phyloP scores from a whole-genome alignment of 2,329 filamentous ascomycete genomes.

The Sporothrix phasma region DNA sequence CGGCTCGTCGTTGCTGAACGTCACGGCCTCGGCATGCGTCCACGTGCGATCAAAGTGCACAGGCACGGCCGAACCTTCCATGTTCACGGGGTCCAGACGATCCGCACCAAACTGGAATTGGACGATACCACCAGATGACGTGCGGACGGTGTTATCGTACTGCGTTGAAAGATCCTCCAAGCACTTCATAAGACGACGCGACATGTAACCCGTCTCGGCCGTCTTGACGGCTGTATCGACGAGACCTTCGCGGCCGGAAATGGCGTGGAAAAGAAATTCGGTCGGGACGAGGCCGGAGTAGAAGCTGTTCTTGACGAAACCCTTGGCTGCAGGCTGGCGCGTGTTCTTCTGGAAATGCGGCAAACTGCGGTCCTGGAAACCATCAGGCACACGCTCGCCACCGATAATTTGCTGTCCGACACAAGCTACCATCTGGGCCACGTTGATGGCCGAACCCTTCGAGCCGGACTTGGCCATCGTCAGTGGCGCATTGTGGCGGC shows the following conservation, averaged over 20 bases:
- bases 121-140: conserved; percentile 77
- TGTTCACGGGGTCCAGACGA: conserved; percentile 89
- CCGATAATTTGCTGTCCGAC: conserved; percentile 98
- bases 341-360: conserved; percentile 94
- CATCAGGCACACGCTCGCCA: conserved; percentile 82
- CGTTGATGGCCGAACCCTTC: conserved; percentile 95
- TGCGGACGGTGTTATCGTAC: conserved; percentile 91
- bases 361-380: conserved; percentile 89
- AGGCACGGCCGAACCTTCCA: conserved; percentile 88
- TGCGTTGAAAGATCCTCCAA: conserved; percentile 87
- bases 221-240: conserved; percentile 99
- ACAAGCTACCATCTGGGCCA: conserved; percentile 95
- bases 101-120: conserved; percentile 98
- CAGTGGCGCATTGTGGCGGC: conserved; percentile 81
- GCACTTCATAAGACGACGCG: conserved; percentile 93
- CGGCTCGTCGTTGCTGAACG: conserved; percentile 66
- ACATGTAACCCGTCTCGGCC: conserved; percentile 98
- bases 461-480: conserved; percentile 97
- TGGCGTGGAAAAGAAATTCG: conserved; percentile 96
- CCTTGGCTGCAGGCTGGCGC: conserved; percentile 85
- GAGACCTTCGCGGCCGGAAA: conserved; percentile 94
- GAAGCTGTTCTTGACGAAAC: conserved; percentile 96
- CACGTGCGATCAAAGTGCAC: conserved; percentile 90
- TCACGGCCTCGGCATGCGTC: conserved; percentile 65
- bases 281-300: conserved; percentile 83